Percentiles rank a stretch among this genome's conserved stretches.
These are phyloP conservation scores for Wickerhamomyces xylosicus DNA, from an alignment of 805 yeast genomes.

Conservation along the genomic window DNA sequence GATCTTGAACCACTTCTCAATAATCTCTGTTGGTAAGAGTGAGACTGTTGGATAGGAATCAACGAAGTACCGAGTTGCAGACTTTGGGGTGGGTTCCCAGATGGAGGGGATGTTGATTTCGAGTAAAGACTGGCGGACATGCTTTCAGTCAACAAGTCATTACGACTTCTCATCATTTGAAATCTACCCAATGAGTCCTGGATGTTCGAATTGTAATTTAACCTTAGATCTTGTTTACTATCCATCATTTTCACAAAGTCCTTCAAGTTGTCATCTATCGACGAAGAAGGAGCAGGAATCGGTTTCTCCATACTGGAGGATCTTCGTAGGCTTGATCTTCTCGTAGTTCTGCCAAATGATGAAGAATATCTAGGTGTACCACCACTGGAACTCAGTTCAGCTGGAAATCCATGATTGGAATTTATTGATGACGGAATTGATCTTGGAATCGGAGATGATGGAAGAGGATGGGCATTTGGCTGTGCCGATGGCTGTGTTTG, in stretches of 20 bases:
- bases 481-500: not conserved
- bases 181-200: conserved; percentile 40
- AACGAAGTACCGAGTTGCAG: not conserved
- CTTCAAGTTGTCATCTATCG: conserved; percentile 46
- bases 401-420: conserved; percentile 12
- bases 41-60: not conserved
- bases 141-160: conserved; percentile 46
- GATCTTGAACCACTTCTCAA: conserved; percentile 20
- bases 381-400: conserved; percentile 27
- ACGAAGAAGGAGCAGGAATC: conserved; percentile 22
- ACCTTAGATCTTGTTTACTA: conserved; percentile 42
- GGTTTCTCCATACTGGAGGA: conserved; percentile 22
- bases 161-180: conserved; percentile 41
- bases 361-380: conserved; percentile 56
- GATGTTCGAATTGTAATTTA: conserved; percentile 19
- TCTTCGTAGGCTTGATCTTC: conserved; percentile 31
- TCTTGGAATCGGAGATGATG: conserved; percentile 17
- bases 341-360: conserved; percentile 63
- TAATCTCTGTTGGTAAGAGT: not conserved
- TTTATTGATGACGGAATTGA: conserved; percentile 18
- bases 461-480: conserved; percentile 3
- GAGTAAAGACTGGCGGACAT: conserved; percentile 37
- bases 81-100: not conserved
- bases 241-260: conserved; percentile 69
- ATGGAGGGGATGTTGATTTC: conserved; percentile 13